phyloP scores from a whole-genome alignment of 306 rosid species.

The Lathyrus tuberosus region DNA sequence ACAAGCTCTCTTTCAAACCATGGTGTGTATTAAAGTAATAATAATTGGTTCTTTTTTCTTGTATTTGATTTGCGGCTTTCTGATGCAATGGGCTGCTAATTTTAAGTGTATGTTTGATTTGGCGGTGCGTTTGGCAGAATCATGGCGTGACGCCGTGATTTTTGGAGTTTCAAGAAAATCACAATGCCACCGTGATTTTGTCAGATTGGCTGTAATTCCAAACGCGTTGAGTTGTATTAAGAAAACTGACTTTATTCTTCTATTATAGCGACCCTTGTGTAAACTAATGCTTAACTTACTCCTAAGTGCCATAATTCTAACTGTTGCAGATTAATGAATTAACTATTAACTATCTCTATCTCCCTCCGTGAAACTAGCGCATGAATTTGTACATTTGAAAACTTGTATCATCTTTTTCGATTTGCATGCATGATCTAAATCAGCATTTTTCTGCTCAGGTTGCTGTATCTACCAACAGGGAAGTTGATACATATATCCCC shows the following conservation, averaged over 20 bases:
- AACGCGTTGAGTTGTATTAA: not conserved
- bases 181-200: not conserved
- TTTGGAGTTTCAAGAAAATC: not conserved
- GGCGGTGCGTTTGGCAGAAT: not conserved
- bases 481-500: conserved; percentile 55
- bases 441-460: conserved; percentile 44
- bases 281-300: conserved; percentile 1
- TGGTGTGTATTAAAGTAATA: too few species aligned
- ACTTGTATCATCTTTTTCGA: not conserved
- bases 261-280: conserved; percentile 18
- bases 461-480: conserved; percentile 54
- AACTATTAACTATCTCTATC: not conserved
- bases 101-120: not conserved
- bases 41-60: too few species aligned
- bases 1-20: too few species aligned
- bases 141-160: not conserved
- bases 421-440: conserved; percentile 21
- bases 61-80: conserved; percentile 1
- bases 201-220: too few species aligned
- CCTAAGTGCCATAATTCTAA: not conserved
- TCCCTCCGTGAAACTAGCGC: conserved; percentile 2
- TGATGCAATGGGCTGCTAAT: not conserved
- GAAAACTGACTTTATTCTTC: conserved; percentile 16
- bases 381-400: conserved; percentile 15
- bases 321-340: conserved; percentile 27